Conservation (phyloP, 2,329 filamentous ascomycete genomes). For the Colletotrichum truncatum region DNA sequence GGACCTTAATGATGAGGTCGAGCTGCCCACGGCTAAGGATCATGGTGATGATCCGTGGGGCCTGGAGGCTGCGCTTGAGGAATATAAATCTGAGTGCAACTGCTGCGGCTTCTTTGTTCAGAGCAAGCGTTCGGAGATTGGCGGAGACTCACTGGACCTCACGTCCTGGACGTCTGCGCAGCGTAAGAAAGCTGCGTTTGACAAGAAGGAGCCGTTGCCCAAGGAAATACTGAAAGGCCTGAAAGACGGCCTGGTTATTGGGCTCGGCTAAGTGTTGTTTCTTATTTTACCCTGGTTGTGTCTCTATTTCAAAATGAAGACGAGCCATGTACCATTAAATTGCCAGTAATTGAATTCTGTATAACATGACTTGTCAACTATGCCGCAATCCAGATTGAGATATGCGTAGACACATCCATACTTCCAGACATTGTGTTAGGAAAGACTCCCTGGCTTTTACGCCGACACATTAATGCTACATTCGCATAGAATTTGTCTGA, state of each 20-base stretch:
- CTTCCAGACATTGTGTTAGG: too few relatives aligned
- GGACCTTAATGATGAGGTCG: slow-evolving; percentile 30
- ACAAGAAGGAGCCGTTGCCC: slow-evolving; percentile 46
- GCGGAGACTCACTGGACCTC: slow-evolving; percentile 48
- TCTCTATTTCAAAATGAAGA: background rate
- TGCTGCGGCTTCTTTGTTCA: background rate
- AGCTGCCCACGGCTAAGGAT: slow-evolving; percentile 34
- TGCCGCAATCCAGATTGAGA: too few relatives aligned
- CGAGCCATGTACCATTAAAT: background rate
- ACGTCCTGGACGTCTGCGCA: slow-evolving; percentile 42
- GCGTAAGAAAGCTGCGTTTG: slow-evolving; percentile 42
- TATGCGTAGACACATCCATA: too few relatives aligned
- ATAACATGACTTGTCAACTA: too few relatives aligned
- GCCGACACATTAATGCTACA: too few relatives aligned
- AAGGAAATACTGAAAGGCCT: slow-evolving; percentile 43
- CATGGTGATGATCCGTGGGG: slow-evolving; percentile 39
- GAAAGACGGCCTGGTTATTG: slow-evolving; percentile 46
- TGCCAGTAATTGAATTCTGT: too few relatives aligned
- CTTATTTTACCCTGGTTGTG: background rate
- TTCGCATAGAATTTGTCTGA: too few relatives aligned
- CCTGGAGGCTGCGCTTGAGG: slow-evolving; percentile 33
- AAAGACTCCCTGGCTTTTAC: too few relatives aligned
- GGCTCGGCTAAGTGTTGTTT: background rate
- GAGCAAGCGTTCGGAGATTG: slow-evolving; percentile 36
- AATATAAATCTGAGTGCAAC: slow-evolving; percentile 31